Conservation (phyloP, 305 asterid species). For the Fraxinus angustifolia region DNA sequence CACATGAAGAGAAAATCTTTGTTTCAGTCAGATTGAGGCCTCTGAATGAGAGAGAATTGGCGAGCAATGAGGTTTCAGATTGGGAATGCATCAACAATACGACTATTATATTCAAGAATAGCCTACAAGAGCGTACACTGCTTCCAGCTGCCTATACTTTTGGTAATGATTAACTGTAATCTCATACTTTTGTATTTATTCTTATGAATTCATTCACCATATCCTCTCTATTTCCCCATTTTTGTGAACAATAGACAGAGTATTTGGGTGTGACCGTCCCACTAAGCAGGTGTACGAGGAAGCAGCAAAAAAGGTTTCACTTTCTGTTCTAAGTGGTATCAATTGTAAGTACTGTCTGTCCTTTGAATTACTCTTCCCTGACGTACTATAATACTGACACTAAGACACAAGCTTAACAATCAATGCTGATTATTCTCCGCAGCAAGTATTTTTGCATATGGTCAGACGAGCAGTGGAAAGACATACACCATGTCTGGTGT, state of each 20-base stretch:
- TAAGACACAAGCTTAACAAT: background rate
- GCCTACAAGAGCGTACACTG: constrained; percentile 53
- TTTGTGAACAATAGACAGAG: constrained; percentile 56
- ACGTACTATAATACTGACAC: background rate
- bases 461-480: constrained; percentile 98
- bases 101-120: constrained; percentile 66
- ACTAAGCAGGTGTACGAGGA: constrained; percentile 82
- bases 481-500: constrained; percentile 88
- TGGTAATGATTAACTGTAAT: constrained; percentile 38
- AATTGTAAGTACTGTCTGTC: constrained; percentile 55
- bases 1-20: constrained; percentile 76
- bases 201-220: background rate
- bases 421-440: constrained; percentile 22
- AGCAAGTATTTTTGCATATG: constrained; percentile 95
- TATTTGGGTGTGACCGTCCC: constrained; percentile 50
- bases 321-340: constrained; percentile 80
- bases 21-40: constrained; percentile 89
- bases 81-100: constrained; percentile 92
- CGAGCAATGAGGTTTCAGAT: constrained; percentile 47
- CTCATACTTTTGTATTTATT: background rate
- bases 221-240: background rate
- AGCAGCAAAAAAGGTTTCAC: constrained; percentile 76
- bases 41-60: constrained; percentile 59
- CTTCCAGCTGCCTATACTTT: constrained; percentile 68
- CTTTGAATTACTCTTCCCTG: background rate